These are phyloP conservation scores for Populus trichocarpa DNA, from an alignment of 441 rosid genomes.

Conservation along the genomic window DNA sequence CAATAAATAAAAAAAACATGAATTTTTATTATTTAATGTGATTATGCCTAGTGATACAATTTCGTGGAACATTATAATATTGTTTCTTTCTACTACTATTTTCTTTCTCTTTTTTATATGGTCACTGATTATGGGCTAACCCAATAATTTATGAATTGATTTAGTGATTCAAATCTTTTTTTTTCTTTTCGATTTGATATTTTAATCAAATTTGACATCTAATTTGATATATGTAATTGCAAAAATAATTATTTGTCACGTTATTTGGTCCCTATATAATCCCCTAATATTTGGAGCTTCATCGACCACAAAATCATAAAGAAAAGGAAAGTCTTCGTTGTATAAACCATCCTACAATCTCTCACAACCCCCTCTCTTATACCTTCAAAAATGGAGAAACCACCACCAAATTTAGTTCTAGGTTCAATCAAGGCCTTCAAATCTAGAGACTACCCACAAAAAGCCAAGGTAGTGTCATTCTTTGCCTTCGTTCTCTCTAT, in stretches of 20 bases:
- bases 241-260: background rate
- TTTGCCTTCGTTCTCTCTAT: conserved; percentile 42
- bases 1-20: too few relatives aligned
- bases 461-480: conserved; percentile 30
- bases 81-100: too few relatives aligned
- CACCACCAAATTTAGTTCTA: conserved; percentile 22
- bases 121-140: too few relatives aligned
- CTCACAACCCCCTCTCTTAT: conserved; percentile 1
- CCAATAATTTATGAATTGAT: too few relatives aligned
- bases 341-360: background rate
- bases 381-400: conserved; percentile 29
- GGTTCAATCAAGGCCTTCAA: conserved; percentile 16
- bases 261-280: conserved; percentile 15
- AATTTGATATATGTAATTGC: background rate
- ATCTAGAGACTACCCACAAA: conserved; percentile 22
- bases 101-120: too few relatives aligned
- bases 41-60: too few relatives aligned
- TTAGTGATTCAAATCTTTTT: too few relatives aligned
- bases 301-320: conserved; percentile 1
- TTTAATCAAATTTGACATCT: too few relatives aligned
- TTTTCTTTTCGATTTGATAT: too few relatives aligned
- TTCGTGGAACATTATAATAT: too few relatives aligned
- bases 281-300: conserved; percentile 4
- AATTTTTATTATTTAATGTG: too few relatives aligned
- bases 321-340: background rate